Evolutionary conservation across 176 grass and related monocot genomes (phyloP).

Genomic region (Carex myosuroides): DNA sequence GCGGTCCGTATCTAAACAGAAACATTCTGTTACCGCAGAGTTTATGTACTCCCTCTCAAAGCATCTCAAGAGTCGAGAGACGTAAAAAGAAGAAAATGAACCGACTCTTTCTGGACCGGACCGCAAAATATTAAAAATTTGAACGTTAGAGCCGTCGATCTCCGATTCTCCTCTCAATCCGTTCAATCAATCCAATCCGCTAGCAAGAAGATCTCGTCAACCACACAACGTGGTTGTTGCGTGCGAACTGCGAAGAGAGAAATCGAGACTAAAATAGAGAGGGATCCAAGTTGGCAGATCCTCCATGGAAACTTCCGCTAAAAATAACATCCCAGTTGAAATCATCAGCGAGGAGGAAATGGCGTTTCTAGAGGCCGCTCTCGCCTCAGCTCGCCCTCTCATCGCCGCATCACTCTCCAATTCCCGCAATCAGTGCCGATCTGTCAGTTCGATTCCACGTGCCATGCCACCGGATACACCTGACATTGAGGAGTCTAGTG

Average conservation of each 20-base stretch:
- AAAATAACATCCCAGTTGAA: slow-evolving; percentile 34
- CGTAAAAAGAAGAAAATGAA: not conserved
- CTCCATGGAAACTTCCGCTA: not conserved
- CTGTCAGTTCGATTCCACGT: not conserved
- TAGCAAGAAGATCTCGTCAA: not conserved
- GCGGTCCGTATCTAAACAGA: no score
- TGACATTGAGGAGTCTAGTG: slow-evolving; percentile 57
- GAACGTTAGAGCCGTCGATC: not conserved
- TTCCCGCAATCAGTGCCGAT: not conserved
- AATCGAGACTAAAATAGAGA: not conserved
- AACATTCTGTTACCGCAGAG: no score
- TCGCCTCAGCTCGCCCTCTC: slow-evolving; percentile 37
- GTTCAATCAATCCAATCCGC: not conserved
- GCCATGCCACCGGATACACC: not conserved
- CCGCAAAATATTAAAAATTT: not conserved
- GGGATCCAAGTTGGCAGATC: not conserved
- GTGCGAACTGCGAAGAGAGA: not conserved
- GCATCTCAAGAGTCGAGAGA: no score
- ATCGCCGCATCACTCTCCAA: slow-evolving; percentile 24
- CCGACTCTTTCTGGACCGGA: not conserved
- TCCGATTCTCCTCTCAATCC: not conserved
- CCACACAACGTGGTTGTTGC: not conserved
- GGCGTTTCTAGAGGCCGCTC: slow-evolving; percentile 67
- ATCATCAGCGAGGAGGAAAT: slow-evolving; percentile 91
- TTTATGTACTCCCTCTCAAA: no score